These are phyloP conservation scores for Geotrichum histeridarum DNA, from an alignment of 1,139 yeast genomes.

Conservation along the genomic window DNA sequence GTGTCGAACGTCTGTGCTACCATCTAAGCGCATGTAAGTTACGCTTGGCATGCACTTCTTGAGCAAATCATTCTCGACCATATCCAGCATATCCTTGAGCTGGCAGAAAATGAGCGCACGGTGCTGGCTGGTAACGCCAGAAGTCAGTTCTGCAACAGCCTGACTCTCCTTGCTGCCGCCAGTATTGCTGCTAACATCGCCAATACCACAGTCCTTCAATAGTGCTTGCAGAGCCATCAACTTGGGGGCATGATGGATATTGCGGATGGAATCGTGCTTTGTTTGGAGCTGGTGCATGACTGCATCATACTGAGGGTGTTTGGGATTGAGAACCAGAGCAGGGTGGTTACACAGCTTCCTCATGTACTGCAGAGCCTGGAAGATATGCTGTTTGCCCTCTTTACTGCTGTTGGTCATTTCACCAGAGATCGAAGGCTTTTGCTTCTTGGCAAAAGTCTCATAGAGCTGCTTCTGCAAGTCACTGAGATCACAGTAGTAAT, in stretches of 20 bases:
- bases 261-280: conserved; percentile 57
- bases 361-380: conserved; percentile 97
- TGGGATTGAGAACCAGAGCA: conserved; percentile 76
- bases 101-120: conserved; percentile 95
- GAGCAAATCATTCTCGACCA: conserved; percentile 85
- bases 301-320: conserved; percentile 76
- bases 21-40: conserved; percentile 91
- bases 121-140: conserved; percentile 88
- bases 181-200: conserved; percentile 39
- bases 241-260: conserved; percentile 86
- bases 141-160: conserved; percentile 44
- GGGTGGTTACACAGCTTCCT: conserved; percentile 96
- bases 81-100: conserved; percentile 93
- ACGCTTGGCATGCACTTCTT: conserved; percentile 84
- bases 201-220: conserved; percentile 91
- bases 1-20: conserved; percentile 87
- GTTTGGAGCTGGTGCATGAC: conserved; percentile 56
- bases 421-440: conserved; percentile 63
- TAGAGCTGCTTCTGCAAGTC: conserved; percentile 84
- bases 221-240: conserved; percentile 75
- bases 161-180: conserved; percentile 21
- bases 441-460: conserved; percentile 86
- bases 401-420: conserved; percentile 49
- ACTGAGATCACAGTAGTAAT: conserved; percentile 92
- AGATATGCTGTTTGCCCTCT: conserved; percentile 79